These are phyloP conservation scores for Cryptococcus floricola DNA, from an alignment of 1,284 basidiomycete species.

Conservation along the genomic window DNA sequence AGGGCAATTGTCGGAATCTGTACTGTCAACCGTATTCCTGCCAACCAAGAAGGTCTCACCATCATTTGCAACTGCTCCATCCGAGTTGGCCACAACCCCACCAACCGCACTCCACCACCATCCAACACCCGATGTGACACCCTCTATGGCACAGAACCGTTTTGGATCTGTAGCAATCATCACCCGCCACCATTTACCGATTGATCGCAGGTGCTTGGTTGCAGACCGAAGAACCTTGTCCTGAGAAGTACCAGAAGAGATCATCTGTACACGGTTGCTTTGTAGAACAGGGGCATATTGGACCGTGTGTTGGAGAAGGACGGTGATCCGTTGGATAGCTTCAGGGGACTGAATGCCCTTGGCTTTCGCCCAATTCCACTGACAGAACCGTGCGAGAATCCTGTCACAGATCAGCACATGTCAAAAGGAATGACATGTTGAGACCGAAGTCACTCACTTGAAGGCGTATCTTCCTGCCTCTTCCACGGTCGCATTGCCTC, in stretches of 20 bases:
- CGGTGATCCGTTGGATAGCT: slow-evolving; percentile 33
- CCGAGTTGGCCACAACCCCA: slow-evolving; percentile 40
- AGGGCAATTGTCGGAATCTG: slow-evolving; percentile 34
- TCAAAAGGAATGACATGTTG: neutral
- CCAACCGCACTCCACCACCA: slow-evolving; percentile 51
- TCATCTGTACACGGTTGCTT: slow-evolving; percentile 32
- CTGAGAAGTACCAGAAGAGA: slow-evolving; percentile 15
- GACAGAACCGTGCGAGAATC: slow-evolving; percentile 41
- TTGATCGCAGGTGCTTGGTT: slow-evolving; percentile 44
- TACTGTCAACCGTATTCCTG: neutral
- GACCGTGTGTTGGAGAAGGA: slow-evolving; percentile 39
- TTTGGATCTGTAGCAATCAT: slow-evolving; percentile 48
- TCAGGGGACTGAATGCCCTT: slow-evolving; percentile 37
- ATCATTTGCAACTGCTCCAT: slow-evolving; percentile 44
- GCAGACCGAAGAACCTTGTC: slow-evolving; percentile 30
- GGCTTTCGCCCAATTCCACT: slow-evolving; percentile 45
- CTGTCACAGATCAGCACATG: slow-evolving; percentile 13
- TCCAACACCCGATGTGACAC: slow-evolving; percentile 41
- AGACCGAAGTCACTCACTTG: slow-evolving; percentile 35
- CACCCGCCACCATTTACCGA: slow-evolving; percentile 47
- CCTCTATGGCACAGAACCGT: slow-evolving; percentile 41
- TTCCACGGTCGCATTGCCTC: slow-evolving; percentile 36
- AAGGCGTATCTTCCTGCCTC: slow-evolving; percentile 48
- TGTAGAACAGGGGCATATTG: slow-evolving; percentile 43
- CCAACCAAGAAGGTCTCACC: slow-evolving; percentile 26